phyloP scores from a whole-genome alignment of 345 rosid genomes.

The Eucalyptus polyanthemos region DNA sequence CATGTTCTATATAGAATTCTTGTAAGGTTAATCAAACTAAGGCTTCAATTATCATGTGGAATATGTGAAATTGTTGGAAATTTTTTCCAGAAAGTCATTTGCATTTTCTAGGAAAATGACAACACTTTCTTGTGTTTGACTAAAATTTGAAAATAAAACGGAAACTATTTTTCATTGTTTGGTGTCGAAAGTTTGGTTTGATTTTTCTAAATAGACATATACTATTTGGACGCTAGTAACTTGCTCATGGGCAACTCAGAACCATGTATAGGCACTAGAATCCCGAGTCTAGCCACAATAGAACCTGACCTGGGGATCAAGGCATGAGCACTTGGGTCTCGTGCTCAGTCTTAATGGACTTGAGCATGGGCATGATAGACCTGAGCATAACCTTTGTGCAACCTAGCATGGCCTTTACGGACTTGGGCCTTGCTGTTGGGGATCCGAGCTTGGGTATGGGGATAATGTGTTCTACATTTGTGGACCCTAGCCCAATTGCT shows the following conservation, averaged over 20 bases:
- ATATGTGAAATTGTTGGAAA: not conserved
- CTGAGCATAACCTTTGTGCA: not conserved
- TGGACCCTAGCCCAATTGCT: too few species aligned
- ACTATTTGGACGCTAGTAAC: not conserved
- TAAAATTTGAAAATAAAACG: too few species aligned
- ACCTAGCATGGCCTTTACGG: not conserved
- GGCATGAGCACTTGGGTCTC: not conserved
- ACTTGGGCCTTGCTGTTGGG: not conserved
- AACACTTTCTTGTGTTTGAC: not conserved
- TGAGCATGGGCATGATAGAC: too few species aligned
- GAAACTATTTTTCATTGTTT: too few species aligned
- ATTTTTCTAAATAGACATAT: not conserved
- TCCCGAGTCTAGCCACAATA: rapidly evolving
- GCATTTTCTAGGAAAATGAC: too few species aligned
- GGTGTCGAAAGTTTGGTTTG: too few species aligned
- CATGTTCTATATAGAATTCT: not conserved
- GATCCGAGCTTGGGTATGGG: not conserved
- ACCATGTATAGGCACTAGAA: not conserved
- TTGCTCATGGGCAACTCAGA: too few species aligned
- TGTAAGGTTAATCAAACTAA: not conserved
- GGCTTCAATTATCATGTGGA: not conserved
- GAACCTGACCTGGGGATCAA: not conserved
- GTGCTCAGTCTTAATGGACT: not conserved
- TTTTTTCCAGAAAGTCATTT: too few species aligned
- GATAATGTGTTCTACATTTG: too few species aligned